Conservation (phyloP, 192 early-diverging fungal genomes). For the Fimicolochytrium jonesii region DNA sequence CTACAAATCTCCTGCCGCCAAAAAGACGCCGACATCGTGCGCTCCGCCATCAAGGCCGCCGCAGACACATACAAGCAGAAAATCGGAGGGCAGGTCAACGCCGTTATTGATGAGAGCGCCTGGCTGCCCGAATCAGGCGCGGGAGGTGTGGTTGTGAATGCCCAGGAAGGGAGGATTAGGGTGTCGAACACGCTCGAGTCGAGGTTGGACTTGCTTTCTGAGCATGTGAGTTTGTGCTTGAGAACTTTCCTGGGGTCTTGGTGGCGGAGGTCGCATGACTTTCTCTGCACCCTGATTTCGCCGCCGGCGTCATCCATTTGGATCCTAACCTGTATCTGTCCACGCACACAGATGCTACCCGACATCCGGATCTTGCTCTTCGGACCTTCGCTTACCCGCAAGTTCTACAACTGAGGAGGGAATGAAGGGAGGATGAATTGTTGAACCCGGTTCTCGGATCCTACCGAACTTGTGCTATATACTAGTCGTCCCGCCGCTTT, state of each 20-base stretch:
- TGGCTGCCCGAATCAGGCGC: conserved; percentile 72
- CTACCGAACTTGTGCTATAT: too few relatives aligned
- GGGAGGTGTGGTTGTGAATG: conserved; percentile 84
- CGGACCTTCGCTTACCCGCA: conserved; percentile 85
- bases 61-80: conserved; percentile 53
- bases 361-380: conserved; percentile 86
- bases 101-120: conserved; percentile 55
- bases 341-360: conserved; percentile 87
- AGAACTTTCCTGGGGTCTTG: not conserved
- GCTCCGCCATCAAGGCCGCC: conserved; percentile 51
- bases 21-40: conserved; percentile 61
- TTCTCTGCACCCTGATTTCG: not conserved
- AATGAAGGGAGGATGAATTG: too few relatives aligned
- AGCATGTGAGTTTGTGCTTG: conserved; percentile 31
- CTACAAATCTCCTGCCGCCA: conserved; percentile 70
- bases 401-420: conserved; percentile 94
- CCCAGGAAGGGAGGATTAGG: conserved; percentile 71
- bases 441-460: too few relatives aligned
- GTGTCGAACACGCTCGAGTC: conserved; percentile 89
- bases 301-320: not conserved
- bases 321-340: not conserved
- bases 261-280: not conserved
- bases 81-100: conserved; percentile 39
- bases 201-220: conserved; percentile 77
- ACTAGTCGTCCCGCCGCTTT: too few relatives aligned